Base-by-base conservation (phyloP, 192 early-diverging fungal genomes). In the Jimgerdemannia flammicorona region DNA sequence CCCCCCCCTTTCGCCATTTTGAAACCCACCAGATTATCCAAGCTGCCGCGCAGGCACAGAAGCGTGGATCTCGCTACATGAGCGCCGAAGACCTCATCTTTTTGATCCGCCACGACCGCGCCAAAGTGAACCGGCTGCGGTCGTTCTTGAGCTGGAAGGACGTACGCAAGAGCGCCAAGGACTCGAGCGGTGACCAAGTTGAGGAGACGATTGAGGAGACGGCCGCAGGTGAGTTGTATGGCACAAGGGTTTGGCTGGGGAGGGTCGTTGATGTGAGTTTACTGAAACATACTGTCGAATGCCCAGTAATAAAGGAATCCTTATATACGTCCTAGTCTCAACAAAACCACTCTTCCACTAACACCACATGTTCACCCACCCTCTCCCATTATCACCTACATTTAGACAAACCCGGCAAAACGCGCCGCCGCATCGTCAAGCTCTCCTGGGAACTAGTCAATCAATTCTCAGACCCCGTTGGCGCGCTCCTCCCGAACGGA, bases 71-170 rank as follows among this genome's bases (percentile, higher is more conserved):
- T 7, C 84, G 94, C 43, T 93, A 90, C 70, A 87, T 96, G 77
- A 85, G 86, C 6, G 86, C 94, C 29, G 97, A 99, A 76, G 98
- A 99, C 81, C 83, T 98, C 44, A 97, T 99, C 40, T 99, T 98
- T 79, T 87, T 99, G 39, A 96, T 98, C 76, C 92, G 97, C 4
- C 94, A 98, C 84, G 98, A 99, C 79, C 89, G 93, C 40, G 91
- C 90, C 70, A 98, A 98, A 80, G 94, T 97, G 17, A 93, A 96
- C 78, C 91, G 96, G 0, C 86, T 99, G 67, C 83, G 93, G 39
- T 92, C 94, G 59, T 99, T 93, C 80, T 86, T 99, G 40, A 92
- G 91, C 68, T 98, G 95, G 95, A 98, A 96, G 80, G 97, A 99
- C 78, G 95, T 97, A 42, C 90, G 97, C 63, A 97, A 95, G 75